Conservation (phyloP, 768 basidiomycete species). For the Amanita inopinata region DNA sequence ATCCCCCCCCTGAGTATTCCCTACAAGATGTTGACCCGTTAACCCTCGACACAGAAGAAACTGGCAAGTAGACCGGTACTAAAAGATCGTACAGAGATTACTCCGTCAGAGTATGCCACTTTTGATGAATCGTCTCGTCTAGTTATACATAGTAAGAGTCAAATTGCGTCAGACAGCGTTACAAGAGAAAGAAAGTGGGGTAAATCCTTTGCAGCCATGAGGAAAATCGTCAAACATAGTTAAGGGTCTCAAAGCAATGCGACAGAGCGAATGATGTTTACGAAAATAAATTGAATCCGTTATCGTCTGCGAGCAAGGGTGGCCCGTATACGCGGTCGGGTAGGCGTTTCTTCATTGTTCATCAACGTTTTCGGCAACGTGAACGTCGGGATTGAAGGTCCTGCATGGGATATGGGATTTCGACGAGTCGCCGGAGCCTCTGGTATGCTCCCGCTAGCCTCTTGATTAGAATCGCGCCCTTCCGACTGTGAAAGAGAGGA, state of each 20-base stretch:
- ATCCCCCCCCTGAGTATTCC: no score
- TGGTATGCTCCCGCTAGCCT: conserved; percentile 5
- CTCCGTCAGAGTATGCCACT: no score
- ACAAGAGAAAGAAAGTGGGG: background rate
- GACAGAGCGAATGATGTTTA: no score
- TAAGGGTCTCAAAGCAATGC: no score
- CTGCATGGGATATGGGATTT: conserved; percentile 1
- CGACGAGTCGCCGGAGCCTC: conserved; percentile 1
- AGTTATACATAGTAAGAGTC: conserved; percentile 1
- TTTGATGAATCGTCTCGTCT: no score
- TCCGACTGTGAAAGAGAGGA: no score
- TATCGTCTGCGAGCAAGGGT: conserved; percentile 37
- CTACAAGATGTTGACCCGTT: no score
- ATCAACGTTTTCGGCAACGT: conserved; percentile 22
- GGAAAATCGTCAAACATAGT: background rate
- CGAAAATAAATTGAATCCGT: background rate
- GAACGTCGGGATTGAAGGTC: conserved; percentile 19
- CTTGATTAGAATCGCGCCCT: background rate
- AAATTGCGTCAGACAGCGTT: background rate
- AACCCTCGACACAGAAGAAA: no score
- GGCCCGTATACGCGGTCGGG: conserved; percentile 45
- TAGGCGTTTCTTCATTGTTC: conserved; percentile 43
- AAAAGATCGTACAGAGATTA: no score
- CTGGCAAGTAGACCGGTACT: no score
- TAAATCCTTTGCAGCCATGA: background rate